Base-by-base conservation (phyloP, 306 rosid genomes). In the Vigna radiata region DNA sequence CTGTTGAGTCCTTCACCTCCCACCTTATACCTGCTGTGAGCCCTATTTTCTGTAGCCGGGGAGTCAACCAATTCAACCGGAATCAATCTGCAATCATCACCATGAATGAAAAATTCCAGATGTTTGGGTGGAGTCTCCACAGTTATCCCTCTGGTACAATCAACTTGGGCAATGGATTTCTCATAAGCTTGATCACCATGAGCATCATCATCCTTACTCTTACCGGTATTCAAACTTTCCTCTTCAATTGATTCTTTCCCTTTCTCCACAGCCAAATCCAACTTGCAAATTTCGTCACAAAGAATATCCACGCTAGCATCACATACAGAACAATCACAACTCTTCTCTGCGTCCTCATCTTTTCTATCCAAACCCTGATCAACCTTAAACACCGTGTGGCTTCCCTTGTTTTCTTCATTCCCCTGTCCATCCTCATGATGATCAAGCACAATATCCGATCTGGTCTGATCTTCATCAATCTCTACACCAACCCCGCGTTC, bases 61-160 rank as follows among this genome's bases (percentile, higher is more conserved):
- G 89, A 81, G 18, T 83, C 90, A n/a, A 84, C 86, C 88, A 87
- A 54, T 78, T 88, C 97, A 64, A 96, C 77, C n/a, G 97, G 99
- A 83, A 96, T 86, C 89, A 96, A 69, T 12, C 85, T 83, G 79
- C 91, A 88, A 78, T 87, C 97, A 39, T 96, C 90, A 19, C 86
- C 89, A 68, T 82, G 91, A 80, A 96, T 88, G 85, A 83, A 88
- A 84, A 96, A 96, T 67, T 96, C 99, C 53, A 92, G 90, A 86
- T 92, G 97, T 64, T 71, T 87, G 19, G 79, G 73, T 15, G 69
- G 79, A 85, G 71, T 77, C 56, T 84, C 89, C 46, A 54, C 77
- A 50, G 77, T 52, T 21, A 69, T 61, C 59, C 81, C 84, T 41
- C 50, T 77, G 41, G n/a, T 58, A 60, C 27, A 71, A 71, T 68